Evolutionary conservation across 2,329 filamentous ascomycete species (phyloP).

Genomic region (Amylocarpus encephaloides): DNA sequence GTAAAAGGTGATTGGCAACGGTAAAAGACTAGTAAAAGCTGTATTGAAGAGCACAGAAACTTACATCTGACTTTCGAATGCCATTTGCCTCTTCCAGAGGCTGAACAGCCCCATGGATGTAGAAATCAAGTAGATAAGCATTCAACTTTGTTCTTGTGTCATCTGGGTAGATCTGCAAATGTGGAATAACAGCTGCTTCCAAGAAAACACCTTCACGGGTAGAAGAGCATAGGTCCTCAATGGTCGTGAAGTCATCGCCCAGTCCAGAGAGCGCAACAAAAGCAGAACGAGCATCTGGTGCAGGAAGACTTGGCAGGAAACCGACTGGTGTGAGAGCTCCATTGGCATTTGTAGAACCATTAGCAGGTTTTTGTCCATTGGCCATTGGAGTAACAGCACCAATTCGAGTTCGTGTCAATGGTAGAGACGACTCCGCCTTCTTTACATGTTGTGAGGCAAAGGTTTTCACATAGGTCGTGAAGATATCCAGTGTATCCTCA

Average conservation of each 20-base stretch:
- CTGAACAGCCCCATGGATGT: conserved; percentile 60
- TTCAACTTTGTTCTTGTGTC: conserved; percentile 50
- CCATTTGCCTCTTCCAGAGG: conserved; percentile 58
- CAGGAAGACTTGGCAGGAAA: conserved; percentile 31
- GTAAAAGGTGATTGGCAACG: too few relatives aligned
- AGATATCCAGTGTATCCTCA: conserved; percentile 56
- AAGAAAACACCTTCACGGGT: conserved; percentile 65
- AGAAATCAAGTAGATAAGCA: conserved; percentile 70
- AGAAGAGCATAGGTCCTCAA: conserved; percentile 61
- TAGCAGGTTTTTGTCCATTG: conserved; percentile 9
- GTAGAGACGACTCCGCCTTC: conserved; percentile 25
- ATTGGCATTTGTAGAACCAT: conserved; percentile 8
- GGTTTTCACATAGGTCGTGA: conserved; percentile 61
- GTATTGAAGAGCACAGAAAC: neutral
- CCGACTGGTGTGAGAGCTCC: conserved; percentile 9
- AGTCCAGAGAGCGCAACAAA: conserved; percentile 68
- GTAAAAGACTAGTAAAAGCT: neutral
- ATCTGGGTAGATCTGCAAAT: conserved; percentile 54
- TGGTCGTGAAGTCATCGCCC: conserved; percentile 55
- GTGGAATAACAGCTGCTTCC: conserved; percentile 66
- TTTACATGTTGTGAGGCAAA: conserved; percentile 57
- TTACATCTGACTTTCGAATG: conserved; percentile 53
- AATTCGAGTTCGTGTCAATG: conserved; percentile 26
- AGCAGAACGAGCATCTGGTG: conserved; percentile 51
- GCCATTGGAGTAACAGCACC: conserved; percentile 12